Evolutionary conservation across 257 asterid species (phyloP).

Genomic region (Solanum bukasovii): DNA sequence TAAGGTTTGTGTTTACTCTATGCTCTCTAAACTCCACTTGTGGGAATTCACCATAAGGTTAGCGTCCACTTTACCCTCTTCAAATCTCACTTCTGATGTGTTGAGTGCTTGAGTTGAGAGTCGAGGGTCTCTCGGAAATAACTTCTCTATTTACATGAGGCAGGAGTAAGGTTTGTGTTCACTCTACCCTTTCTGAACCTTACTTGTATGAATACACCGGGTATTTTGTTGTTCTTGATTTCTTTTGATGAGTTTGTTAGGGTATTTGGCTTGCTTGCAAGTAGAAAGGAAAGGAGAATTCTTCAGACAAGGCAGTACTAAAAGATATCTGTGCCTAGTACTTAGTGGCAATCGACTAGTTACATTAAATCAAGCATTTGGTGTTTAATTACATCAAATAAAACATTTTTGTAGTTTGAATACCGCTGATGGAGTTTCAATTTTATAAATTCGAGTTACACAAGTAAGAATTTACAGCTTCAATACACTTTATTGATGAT

Average conservation of each 20-base stretch:
- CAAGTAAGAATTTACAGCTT: neutral
- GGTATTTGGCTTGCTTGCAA: too few species aligned
- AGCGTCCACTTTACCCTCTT: too few species aligned
- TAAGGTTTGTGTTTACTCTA: accelerated
- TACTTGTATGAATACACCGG: too few species aligned
- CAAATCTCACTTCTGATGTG: neutral
- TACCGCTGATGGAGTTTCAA: neutral
- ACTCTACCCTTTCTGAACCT: too few species aligned
- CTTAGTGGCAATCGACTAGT: too few species aligned
- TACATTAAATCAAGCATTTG: too few species aligned
- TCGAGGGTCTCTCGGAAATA: neutral
- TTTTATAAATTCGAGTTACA: too few species aligned
- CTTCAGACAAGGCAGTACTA: too few species aligned
- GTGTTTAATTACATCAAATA: too few species aligned
- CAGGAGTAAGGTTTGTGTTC: neutral
- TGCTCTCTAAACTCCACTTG: neutral
- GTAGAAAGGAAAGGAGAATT: too few species aligned
- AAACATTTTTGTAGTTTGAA: neutral
- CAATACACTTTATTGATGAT: neutral
- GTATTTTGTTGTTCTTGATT: neutral
- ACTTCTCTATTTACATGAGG: neutral
- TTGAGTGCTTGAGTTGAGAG: neutral
- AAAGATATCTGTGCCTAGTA: too few species aligned
- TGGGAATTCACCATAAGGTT: neutral
- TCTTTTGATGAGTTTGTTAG: too few species aligned